Base-by-base conservation (phyloP, 306 rosid genomes). In the Vigna trinervia region DNA sequence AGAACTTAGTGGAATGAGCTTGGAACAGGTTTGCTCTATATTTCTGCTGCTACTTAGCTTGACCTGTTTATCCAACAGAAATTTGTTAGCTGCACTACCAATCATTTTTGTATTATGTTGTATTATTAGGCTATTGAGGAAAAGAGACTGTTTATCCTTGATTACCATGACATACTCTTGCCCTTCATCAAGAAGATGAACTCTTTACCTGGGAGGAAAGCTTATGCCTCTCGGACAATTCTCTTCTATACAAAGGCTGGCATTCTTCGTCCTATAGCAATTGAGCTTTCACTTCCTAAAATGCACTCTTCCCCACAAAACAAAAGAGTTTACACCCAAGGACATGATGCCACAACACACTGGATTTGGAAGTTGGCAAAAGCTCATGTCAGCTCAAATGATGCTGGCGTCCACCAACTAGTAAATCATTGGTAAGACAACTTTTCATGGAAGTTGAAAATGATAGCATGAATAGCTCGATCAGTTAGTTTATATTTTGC, bases 341-440 rank as follows among this genome's bases (percentile, higher is more conserved):
- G 97, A 17, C 93, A 90, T 79, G 92, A 86, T 78, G 98, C 92
- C 75, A 95, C 98, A 10, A 50, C 88, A 4, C 84, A 90, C 78
- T 95, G 98, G 98, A 84, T 83, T 62, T 95, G 98, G 98, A 92
- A 92, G 81, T 91, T 95, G 59, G 97, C 97, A 45, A 95, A 95
- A 84, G 98, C 98, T 79, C 98, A 95, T 82, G 98, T 84, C 65
- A 88, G 97, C 92, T 90, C 97, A 17, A 88, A 87, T 15, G 98
- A 95, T 70, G 92, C 91, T 14, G 98, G 98, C 32, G 51, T 95
- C 77, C 98, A 95, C 80, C 98, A 95, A 86, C 82, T 95, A 69
- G 98, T 95, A 22, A 92, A 95, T 86, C 98, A 95, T 82, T 95
- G 97, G 98, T 95, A 88, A 74, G 79, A 26, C 39, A 69, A 39